Conservation (phyloP, 2,329 filamentous ascomycete genomes). For the Ascochyta fabae region DNA sequence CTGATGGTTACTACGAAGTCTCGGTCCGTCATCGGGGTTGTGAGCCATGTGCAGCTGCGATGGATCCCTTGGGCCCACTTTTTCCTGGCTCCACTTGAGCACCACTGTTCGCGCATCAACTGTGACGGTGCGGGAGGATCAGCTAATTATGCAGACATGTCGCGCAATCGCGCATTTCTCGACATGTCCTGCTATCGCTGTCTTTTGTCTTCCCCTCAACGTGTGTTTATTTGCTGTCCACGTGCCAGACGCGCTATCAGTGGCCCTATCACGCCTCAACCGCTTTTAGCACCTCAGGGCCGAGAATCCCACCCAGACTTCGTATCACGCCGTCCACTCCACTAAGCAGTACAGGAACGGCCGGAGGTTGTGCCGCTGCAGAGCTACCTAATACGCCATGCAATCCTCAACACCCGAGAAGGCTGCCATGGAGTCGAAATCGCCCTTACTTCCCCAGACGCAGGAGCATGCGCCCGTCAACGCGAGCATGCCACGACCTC, state of each 20-base stretch:
- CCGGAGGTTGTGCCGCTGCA: constrained; percentile 6
- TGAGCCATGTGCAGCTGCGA: background rate
- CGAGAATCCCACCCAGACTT: constrained; percentile 9
- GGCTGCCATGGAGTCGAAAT: constrained; percentile 38
- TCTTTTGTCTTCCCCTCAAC: background rate
- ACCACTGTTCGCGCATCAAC: constrained; percentile 6
- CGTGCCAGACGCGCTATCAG: constrained; percentile 15
- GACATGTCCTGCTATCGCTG: background rate
- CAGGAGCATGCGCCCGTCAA: constrained; percentile 17
- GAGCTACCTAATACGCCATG: constrained; percentile 11
- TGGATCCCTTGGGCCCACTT: background rate
- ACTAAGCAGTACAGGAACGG: constrained; percentile 9
- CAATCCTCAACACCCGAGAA: constrained; percentile 6
- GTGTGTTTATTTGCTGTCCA: constrained; percentile 2
- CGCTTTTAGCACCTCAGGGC: constrained; percentile 9
- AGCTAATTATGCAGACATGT: constrained; percentile 5
- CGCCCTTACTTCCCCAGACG: constrained; percentile 35
- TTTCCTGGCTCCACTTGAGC: constrained; percentile 4
- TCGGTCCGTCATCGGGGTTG: constrained; percentile 5
- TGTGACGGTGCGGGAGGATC: constrained; percentile 8
- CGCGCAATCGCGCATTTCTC: background rate
- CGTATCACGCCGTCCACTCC: constrained; percentile 5
- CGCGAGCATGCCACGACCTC: constrained; percentile 25
- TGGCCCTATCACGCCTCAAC: constrained; percentile 10
- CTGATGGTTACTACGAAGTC: background rate